These are phyloP conservation scores for Fusarium cyanostomum DNA, from an alignment of 2,329 filamentous ascomycete genomes.

Conservation along the genomic window DNA sequence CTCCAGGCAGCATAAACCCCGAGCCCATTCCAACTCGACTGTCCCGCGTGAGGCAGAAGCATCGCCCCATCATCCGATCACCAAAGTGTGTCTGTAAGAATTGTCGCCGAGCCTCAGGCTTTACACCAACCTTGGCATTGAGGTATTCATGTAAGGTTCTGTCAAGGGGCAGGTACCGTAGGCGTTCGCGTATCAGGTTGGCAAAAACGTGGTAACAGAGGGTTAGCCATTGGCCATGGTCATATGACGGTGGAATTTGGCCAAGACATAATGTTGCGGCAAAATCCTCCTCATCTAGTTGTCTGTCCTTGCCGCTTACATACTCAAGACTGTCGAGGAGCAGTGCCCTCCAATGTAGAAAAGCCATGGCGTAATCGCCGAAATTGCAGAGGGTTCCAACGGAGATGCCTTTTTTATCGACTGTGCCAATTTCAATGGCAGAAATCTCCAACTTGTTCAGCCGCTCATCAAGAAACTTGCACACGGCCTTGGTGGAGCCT, in stretches of 20 bases:
- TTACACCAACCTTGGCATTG: not conserved
- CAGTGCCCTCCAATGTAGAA: conserved; percentile 26
- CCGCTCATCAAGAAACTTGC: conserved; percentile 5
- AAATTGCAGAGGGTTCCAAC: conserved; percentile 22
- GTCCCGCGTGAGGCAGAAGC: conserved; percentile 17
- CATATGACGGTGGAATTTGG: conserved; percentile 3
- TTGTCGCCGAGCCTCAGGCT: conserved; percentile 1
- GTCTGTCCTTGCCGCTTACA: not conserved
- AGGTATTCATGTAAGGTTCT: not conserved
- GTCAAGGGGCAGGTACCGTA: conserved; percentile 9
- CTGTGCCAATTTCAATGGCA: not conserved
- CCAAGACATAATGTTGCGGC: conserved; percentile 22
- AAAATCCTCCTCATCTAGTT: conserved; percentile 14
- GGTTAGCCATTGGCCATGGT: conserved; percentile 7
- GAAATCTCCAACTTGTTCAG: conserved; percentile 27
- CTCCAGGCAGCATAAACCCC: conserved; percentile 21
- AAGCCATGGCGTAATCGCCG: conserved; percentile 28
- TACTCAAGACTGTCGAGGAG: not conserved
- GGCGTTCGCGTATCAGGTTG: conserved; percentile 14
- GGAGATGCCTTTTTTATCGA: conserved; percentile 9
- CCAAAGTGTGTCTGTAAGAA: conserved; percentile 16
- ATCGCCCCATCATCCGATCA: conserved; percentile 19
- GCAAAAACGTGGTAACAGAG: conserved; percentile 10
- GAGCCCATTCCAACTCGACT: conserved; percentile 13
- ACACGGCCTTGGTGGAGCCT: not conserved